Evolutionary conservation across 225 moss, liverwort and hornwort species (phyloP).

Genomic region (Anthoceros angustus): DNA sequence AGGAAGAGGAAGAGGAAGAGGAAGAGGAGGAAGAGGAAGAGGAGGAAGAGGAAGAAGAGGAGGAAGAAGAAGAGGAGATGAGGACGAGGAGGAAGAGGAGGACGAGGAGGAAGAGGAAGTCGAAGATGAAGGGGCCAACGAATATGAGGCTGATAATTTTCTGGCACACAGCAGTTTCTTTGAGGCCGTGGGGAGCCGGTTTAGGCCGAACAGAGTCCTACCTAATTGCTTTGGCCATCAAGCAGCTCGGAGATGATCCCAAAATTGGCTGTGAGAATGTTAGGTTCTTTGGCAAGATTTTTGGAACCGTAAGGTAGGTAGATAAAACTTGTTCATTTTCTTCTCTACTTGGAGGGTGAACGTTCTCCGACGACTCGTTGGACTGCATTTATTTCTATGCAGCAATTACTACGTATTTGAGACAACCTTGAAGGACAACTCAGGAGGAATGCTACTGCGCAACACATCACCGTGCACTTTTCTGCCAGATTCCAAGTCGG

Average conservation of each 20-base stretch:
- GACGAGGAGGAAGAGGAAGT: slow-evolving; percentile 24
- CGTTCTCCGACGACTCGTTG: neutral
- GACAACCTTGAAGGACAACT: slow-evolving; percentile 27
- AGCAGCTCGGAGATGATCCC: slow-evolving; percentile 71
- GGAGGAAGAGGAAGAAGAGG: slow-evolving; percentile 22
- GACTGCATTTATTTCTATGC: slow-evolving; percentile 6
- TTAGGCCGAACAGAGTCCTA: slow-evolving; percentile 57
- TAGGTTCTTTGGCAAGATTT: slow-evolving; percentile 71
- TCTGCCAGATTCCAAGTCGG: too few species aligned
- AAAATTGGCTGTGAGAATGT: slow-evolving; percentile 38
- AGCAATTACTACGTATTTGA: slow-evolving; percentile 91
- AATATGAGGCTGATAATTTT: slow-evolving; percentile 70
- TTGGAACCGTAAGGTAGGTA: slow-evolving; percentile 48
- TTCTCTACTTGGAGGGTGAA: too few species aligned
- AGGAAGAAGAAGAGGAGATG: slow-evolving; percentile 24
- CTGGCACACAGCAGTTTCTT: slow-evolving; percentile 64
- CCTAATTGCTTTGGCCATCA: slow-evolving; percentile 60
- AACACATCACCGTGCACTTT: too few species aligned
- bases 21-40: slow-evolving; percentile 20
- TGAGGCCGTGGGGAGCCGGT: slow-evolving; percentile 71
- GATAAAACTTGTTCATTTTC: too few species aligned
- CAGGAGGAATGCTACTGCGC: too few species aligned
- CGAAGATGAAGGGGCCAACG: slow-evolving; percentile 42
- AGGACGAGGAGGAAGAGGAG: slow-evolving; percentile 31
- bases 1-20: neutral